Conservation (phyloP, 73 alveolate species). For the Symbiodinium pilosum region DNA sequence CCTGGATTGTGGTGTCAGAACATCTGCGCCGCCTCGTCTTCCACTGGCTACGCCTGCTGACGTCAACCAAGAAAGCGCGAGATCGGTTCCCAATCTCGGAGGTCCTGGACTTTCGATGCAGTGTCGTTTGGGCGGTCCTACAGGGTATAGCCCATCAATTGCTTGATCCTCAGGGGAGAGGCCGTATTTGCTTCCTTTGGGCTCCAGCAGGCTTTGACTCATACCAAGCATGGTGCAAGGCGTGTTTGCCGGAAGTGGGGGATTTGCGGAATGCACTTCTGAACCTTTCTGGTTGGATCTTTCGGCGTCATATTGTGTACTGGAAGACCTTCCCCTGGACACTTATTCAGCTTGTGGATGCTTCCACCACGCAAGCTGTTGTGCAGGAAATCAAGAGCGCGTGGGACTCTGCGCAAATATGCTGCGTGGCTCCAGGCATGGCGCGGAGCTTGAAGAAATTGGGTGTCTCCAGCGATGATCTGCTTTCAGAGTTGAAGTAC, state of each 20-base stretch:
- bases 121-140: constrained; percentile 1
- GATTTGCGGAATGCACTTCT: neutral
- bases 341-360: neutral
- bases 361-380: neutral
- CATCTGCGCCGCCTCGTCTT: neutral
- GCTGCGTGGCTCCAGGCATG: constrained; percentile 13
- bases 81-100: neutral
- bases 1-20: neutral
- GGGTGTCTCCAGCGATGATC: neutral
- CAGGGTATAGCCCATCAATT: neutral
- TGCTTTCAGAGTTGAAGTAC: neutral
- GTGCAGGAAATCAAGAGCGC: neutral
- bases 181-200: constrained; percentile 20
- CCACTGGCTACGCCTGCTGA: neutral
- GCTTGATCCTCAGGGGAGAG: neutral
- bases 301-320: neutral
- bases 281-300: neutral
- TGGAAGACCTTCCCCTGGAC: constrained; percentile 27
- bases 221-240: neutral
- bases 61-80: neutral
- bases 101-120: neutral
- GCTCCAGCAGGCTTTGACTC: neutral
- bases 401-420: neutral
- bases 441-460: constrained; percentile 11
- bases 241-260: neutral